These are phyloP conservation scores for Chlorella variabilis DNA, from an alignment of 163 green algal species.

Conservation along the genomic window DNA sequence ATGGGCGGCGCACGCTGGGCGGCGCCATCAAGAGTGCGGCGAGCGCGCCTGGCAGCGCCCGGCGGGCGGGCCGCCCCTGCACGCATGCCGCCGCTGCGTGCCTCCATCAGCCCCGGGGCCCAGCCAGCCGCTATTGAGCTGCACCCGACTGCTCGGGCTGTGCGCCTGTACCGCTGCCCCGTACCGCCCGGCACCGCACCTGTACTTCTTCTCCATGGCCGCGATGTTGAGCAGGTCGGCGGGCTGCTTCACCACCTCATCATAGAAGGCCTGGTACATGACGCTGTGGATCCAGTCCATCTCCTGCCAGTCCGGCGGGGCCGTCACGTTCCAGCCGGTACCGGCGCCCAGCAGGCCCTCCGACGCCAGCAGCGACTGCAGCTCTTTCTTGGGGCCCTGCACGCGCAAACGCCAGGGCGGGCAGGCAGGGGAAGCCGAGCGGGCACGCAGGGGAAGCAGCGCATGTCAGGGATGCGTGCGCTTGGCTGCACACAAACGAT, in stretches of 20 bases:
- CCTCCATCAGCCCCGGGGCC: no score
- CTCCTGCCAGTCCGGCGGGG: not conserved
- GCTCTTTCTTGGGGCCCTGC: slow-evolving; percentile 5
- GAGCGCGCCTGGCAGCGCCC: no score
- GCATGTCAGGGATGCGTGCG: no score
- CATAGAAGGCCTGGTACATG: not conserved
- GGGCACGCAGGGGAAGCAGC: no score
- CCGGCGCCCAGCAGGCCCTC: not conserved
- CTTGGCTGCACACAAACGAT: no score
- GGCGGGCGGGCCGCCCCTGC: no score
- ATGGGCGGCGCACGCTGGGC: not conserved
- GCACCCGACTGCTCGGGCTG: no score
- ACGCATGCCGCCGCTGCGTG: no score
- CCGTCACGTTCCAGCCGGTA: not conserved
- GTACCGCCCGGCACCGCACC: not conserved
- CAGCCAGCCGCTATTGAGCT: no score
- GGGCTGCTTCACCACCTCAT: not conserved
- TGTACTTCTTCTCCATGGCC: slow-evolving; percentile 6
- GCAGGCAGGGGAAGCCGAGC: no score
- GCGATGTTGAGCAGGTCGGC: not conserved
- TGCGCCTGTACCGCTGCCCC: not conserved
- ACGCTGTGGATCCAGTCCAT: slow-evolving; percentile 14
- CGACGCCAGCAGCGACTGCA: not conserved
- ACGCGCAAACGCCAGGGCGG: no score
- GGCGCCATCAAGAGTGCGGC: not conserved